Evolutionary conservation across 2,329 filamentous ascomycete species (phyloP).

Genomic region (Curvularia eragrostidis): DNA sequence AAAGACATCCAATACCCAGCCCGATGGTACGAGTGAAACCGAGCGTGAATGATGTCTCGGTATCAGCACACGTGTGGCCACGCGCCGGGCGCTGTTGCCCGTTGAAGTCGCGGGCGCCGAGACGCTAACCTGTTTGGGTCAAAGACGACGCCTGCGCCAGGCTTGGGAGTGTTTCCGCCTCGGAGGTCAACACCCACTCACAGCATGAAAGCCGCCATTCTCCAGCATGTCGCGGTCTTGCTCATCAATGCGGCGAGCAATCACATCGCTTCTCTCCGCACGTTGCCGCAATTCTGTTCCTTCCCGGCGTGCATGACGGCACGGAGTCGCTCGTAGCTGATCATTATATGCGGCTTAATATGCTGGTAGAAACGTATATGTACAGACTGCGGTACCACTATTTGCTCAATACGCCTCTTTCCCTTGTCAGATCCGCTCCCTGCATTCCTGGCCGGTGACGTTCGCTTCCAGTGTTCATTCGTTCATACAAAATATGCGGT

Average conservation of each 20-base stretch:
- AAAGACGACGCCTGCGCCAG: constrained; percentile 11
- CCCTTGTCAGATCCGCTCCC: not conserved
- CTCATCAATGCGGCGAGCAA: constrained; percentile 37
- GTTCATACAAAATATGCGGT: constrained; percentile 38
- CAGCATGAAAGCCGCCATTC: constrained; percentile 26
- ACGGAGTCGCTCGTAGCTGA: constrained; percentile 3
- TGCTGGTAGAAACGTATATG: constrained; percentile 1
- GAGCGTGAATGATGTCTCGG: constrained; percentile 20
- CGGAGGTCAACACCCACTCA: constrained; percentile 35
- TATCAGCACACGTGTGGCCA: constrained; percentile 26
- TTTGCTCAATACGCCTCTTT: constrained; percentile 1
- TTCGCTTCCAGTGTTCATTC: constrained; percentile 47
- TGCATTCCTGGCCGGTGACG: not conserved
- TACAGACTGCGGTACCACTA: constrained; percentile 18
- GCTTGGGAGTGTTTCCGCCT: constrained; percentile 19
- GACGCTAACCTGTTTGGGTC: constrained; percentile 12
- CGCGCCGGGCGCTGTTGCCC: constrained; percentile 24
- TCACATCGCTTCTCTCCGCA: constrained; percentile 31
- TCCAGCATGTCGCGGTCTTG: constrained; percentile 14
- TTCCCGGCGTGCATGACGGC: constrained; percentile 7
- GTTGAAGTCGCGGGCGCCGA: constrained; percentile 29
- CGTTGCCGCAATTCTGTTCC: constrained; percentile 18
- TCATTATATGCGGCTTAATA: not conserved
- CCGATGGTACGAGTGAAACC: not conserved
- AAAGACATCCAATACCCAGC: not conserved